Percentiles rank a stretch among this genome's conserved stretches.
Conservation (phyloP, 2,329 filamentous ascomycete genomes). For the Xylariaceae sp. region DNA sequence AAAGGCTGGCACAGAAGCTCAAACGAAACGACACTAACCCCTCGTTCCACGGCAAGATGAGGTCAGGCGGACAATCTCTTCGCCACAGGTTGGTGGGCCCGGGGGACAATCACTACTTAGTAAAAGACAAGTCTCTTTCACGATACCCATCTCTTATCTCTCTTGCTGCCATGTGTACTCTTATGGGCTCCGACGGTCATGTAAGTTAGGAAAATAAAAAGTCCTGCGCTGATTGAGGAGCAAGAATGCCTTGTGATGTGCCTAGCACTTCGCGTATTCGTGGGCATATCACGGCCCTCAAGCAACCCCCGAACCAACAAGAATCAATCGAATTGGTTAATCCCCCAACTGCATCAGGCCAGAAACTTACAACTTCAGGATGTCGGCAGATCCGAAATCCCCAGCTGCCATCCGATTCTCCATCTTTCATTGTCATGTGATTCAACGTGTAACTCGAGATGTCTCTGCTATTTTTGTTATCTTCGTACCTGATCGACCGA, state of each 20-base stretch:
- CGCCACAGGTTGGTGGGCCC: constrained; percentile 11
- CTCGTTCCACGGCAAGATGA: constrained; percentile 18
- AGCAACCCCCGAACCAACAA: too few relatives aligned
- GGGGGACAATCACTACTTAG: constrained; percentile 2
- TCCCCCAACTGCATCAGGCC: neutral
- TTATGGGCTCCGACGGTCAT: too few relatives aligned
- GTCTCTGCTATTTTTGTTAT: neutral
- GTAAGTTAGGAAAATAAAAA: too few relatives aligned
- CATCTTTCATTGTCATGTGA: constrained; percentile 4
- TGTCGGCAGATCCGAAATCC: neutral
- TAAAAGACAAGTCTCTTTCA: too few relatives aligned
- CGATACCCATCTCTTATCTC: too few relatives aligned
- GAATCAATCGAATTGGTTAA: too few relatives aligned
- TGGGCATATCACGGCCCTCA: too few relatives aligned
- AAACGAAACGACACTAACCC: constrained; percentile 8
- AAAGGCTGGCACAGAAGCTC: neutral
- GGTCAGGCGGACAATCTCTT: constrained; percentile 16
- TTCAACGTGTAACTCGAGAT: neutral
- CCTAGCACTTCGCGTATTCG: too few relatives aligned
- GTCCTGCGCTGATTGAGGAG: too few relatives aligned
- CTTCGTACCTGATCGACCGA: neutral
- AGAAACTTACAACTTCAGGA: neutral
- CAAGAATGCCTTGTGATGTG: too few relatives aligned
- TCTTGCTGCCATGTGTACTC: too few relatives aligned
- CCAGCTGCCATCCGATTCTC: constrained; percentile 11